A percentile compares a stretch with the other conserved stretches of the same genome.
These are phyloP conservation scores for Lavandula angustifolia DNA, from an alignment of 257 asterid genomes.

Conservation along the genomic window DNA sequence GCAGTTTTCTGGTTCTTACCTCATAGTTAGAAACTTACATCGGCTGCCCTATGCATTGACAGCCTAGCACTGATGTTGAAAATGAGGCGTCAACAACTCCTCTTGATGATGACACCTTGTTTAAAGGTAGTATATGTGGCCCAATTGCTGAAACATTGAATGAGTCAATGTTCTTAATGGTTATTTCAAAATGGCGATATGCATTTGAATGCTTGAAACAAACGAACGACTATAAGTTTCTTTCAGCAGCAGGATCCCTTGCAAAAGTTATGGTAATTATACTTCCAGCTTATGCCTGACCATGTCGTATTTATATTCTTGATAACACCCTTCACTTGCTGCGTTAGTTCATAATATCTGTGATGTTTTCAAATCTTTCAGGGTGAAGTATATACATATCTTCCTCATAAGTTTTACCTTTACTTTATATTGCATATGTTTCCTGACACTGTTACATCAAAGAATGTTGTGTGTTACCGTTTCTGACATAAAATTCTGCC, in stretches of 20 bases:
- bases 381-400: constrained; percentile 20
- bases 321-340: constrained; percentile 11
- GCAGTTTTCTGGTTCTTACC: constrained; percentile 10
- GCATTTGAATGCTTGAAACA: constrained; percentile 83
- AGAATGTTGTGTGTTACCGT: constrained; percentile 26
- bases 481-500: constrained; percentile 40
- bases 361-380: background rate
- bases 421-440: background rate
- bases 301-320: constrained; percentile 21
- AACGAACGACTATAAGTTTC: constrained; percentile 73
- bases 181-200: constrained; percentile 79
- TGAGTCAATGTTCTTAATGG: constrained; percentile 80
- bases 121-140: constrained; percentile 81
- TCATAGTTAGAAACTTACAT: constrained; percentile 26
- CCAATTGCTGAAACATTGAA: constrained; percentile 89
- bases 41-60: constrained; percentile 36
- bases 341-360: constrained; percentile 14
- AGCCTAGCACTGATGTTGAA: constrained; percentile 55
- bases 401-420: constrained; percentile 12
- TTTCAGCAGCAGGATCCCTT: constrained; percentile 92
- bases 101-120: constrained; percentile 46
- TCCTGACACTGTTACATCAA: constrained; percentile 19
- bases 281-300: constrained; percentile 24
- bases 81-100: constrained; percentile 42
- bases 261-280: constrained; percentile 78